Base-by-base conservation (phyloP, 768 basidiomycete genomes). In the Pholiota microspora region DNA sequence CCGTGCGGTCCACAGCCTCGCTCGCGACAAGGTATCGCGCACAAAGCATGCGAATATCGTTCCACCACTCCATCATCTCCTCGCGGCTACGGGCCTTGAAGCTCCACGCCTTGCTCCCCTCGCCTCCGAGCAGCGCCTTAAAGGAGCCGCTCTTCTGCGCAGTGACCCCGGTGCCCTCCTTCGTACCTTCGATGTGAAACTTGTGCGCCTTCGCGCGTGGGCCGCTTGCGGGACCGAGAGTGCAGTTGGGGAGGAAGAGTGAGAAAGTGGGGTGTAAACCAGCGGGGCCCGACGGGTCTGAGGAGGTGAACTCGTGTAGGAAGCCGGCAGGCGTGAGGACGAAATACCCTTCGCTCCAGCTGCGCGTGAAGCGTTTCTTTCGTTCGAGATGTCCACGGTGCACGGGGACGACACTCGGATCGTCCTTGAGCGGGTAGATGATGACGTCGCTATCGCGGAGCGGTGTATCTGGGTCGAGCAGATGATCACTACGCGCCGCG, bases 31-130 rank as follows among this genome's bases (percentile, higher is more conserved):
- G 80, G 68, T 97, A 98, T 58, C 93, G 72, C 18, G 94, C 93
- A 63, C 94, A 95, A 35, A 96, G 75, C 92, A 95, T 94, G 57
- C 92, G 73, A 35, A 95, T 78, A 67, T 98, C 97, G 66, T 98
- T 98, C 97, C 97, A 99, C 92, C 97, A 97, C 73, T 99, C 97
- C 93, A 98, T 93, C 93, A 98, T 94, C 62, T 98, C 96, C 59
- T 98, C 96, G 60, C 89, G 84, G 55, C 86, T 89, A 56, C 96
- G 75, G 44, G 90, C 82, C 31, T 94, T 81, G 79, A 99, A 98
- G 46, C 86, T 90, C 85, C 90, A 98, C 55, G 54, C 51, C 62
- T 59, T 59, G 45, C 35, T 53, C 1, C 58, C 53, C 7, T 35
- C 28, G 1, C 55, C 51, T 1, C 57, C 62, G 15, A 81, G 57